These are phyloP conservation scores for Ceriops zippeliana DNA, from an alignment of 345 rosid species.

Conservation along the genomic window DNA sequence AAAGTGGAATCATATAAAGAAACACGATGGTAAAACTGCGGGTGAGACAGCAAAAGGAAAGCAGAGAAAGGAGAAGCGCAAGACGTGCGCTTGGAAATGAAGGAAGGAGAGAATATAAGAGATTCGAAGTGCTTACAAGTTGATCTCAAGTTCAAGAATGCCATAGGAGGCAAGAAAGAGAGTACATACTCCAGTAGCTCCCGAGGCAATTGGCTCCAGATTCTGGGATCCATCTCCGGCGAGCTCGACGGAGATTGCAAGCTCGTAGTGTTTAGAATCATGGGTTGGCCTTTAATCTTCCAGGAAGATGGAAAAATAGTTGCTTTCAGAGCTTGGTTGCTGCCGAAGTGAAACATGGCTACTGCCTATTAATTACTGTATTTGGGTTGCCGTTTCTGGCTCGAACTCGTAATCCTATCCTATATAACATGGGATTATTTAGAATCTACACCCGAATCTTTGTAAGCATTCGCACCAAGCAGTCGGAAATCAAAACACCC, in stretches of 20 bases:
- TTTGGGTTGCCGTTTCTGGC: too few relatives aligned
- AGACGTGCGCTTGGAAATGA: slow-evolving; percentile 50
- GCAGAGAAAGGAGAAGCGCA: slow-evolving; percentile 45
- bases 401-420: too few relatives aligned
- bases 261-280: not conserved
- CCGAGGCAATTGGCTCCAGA: slow-evolving; percentile 70
- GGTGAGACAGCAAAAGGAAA: slow-evolving; percentile 73
- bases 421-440: too few relatives aligned
- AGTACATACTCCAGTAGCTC: slow-evolving; percentile 65
- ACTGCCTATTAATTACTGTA: not conserved
- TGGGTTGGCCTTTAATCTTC: slow-evolving; percentile 1
- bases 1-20: slow-evolving; percentile 54
- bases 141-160: slow-evolving; percentile 53
- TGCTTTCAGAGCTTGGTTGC: slow-evolving; percentile 8
- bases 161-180: slow-evolving; percentile 55
- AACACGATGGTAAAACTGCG: slow-evolving; percentile 45
- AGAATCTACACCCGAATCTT: too few relatives aligned
- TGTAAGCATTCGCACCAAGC: too few relatives aligned
- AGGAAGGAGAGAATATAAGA: slow-evolving; percentile 48
- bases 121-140: slow-evolving; percentile 63
- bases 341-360: not conserved
- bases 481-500: too few relatives aligned
- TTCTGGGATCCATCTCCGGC: slow-evolving; percentile 57
- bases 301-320: slow-evolving; percentile 4
- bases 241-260: slow-evolving; percentile 11